These are phyloP conservation scores for Nothopassalora personata DNA, from an alignment of 2,329 filamentous ascomycete species.

Conservation along the genomic window DNA sequence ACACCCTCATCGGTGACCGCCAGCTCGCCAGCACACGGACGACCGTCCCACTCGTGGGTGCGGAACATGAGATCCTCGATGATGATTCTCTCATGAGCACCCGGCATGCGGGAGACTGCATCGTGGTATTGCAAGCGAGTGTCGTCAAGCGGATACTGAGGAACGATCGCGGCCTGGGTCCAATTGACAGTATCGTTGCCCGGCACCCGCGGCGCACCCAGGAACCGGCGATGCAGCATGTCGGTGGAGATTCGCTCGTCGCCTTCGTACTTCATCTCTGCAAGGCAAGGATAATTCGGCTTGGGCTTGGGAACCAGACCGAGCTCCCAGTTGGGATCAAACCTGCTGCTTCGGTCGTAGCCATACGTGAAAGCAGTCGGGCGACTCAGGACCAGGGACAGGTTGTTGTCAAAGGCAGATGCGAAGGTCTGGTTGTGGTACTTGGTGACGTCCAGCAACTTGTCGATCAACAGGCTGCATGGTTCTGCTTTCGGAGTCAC, in stretches of 20 bases:
- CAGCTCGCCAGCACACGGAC: not conserved
- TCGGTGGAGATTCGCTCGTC: conserved; percentile 44
- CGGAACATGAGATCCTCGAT: conserved; percentile 16
- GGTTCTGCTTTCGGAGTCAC: not conserved
- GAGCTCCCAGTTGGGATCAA: not conserved
- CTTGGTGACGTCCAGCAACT: not conserved
- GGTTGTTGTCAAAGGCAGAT: conserved; percentile 11
- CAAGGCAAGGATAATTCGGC: conserved; percentile 37
- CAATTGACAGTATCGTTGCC: conserved; percentile 39
- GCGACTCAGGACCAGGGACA: conserved; percentile 32
- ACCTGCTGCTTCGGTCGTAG: conserved; percentile 1
- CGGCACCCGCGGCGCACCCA: conserved; percentile 40
- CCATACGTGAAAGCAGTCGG: conserved; percentile 34
- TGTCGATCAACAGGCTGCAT: not conserved
- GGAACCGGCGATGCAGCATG: conserved; percentile 38
- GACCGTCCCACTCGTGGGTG: not conserved
- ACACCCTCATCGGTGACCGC: not conserved
- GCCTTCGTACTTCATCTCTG: conserved; percentile 46
- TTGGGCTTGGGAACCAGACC: conserved; percentile 19
- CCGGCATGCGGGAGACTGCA: conserved; percentile 10
- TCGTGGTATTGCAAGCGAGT: not conserved
- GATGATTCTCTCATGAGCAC: conserved; percentile 15
- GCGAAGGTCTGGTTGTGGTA: not conserved
- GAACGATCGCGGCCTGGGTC: conserved; percentile 37
- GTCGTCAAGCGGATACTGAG: conserved; percentile 38